Evolutionary conservation across 164 flowering plant species (phyloP).

Genomic region (Macadamia tetraphylla): DNA sequence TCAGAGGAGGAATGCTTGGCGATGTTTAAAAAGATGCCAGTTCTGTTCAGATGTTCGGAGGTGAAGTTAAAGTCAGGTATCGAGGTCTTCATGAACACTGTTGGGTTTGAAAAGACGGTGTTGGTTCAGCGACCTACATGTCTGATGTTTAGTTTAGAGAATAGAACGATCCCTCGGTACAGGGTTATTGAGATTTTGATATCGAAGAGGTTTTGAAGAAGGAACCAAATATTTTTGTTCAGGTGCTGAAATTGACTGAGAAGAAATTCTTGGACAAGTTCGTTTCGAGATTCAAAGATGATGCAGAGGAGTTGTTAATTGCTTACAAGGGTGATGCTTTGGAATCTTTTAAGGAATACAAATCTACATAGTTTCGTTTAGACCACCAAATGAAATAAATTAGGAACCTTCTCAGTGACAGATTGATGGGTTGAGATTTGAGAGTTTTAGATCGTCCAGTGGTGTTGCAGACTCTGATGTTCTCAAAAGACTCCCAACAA

Average conservation of each 20-base stretch:
- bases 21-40: constrained; percentile 32
- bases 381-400: too few relatives aligned
- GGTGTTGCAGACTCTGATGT: too few relatives aligned
- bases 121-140: constrained; percentile 19
- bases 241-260: constrained; percentile 18
- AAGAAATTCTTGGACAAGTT: constrained; percentile 28
- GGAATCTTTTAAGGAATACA: not conserved
- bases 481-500: too few relatives aligned
- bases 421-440: too few relatives aligned
- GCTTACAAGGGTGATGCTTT: constrained; percentile 13
- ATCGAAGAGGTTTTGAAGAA: constrained; percentile 35
- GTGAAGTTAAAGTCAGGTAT: constrained; percentile 32
- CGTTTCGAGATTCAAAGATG: constrained; percentile 17
- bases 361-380: not conserved
- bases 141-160: constrained; percentile 36
- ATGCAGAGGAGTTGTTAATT: constrained; percentile 19
- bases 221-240: constrained; percentile 15
- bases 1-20: constrained; percentile 23
- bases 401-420: too few relatives aligned
- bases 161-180: constrained; percentile 34
- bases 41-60: constrained; percentile 27
- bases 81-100: constrained; percentile 27
- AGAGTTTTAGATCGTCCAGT: too few relatives aligned
- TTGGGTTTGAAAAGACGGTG: constrained; percentile 14
- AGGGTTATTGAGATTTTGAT: constrained; percentile 29